Base-by-base conservation (phyloP, 2,329 filamentous ascomycete genomes). In the Phialophora tarda region DNA sequence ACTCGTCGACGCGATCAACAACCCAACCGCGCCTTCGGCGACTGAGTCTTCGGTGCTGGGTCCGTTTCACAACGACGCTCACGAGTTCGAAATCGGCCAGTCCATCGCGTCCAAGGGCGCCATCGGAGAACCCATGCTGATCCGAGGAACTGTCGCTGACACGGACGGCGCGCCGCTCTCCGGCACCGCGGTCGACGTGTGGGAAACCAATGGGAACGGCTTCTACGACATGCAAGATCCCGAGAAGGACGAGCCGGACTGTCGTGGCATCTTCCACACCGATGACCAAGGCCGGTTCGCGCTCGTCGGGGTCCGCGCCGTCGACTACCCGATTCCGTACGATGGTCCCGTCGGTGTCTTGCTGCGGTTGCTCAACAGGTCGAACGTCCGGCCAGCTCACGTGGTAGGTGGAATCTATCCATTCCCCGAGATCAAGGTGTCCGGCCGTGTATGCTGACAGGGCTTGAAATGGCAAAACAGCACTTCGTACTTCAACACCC, bases 331-430 rank as follows among this genome's bases (percentile, higher is more conserved):
- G 7, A 68, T 68, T 54, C 66, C 66, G 10, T 41, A 62, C n/a
- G 66, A 68, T 54, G 68, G 68, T 12, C 84, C 85, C 28, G 83
- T 84, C 24, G 84, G 81, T 72, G 79, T 81, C n/a, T 78, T 87
- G 23, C 80, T 87, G 70, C 78, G 78, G 44, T 73, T 83, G 2
- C 80, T 87, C 73, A 85, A 86, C 76, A 81, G 85, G 65, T 85
- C 86, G 68, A 84, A 85, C 24, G 84, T 85, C 82, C 81, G 85
- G 56, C 85, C 85, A 23, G 85, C 85, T 6, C 85, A 88, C 74
- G 87, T 87, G 63, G 63, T 65, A 65, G 12, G 63, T 47, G 24
- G 23, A n/a, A 11, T 11, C 14, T 26, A 8, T 23, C 8, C 4
- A 6, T 34, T 11, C 48, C 23, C 23, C n/a, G n/a, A 34, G n/a